These are phyloP conservation scores for Brettanomyces sp. DNA, from an alignment of 805 yeast species.

Conservation along the genomic window DNA sequence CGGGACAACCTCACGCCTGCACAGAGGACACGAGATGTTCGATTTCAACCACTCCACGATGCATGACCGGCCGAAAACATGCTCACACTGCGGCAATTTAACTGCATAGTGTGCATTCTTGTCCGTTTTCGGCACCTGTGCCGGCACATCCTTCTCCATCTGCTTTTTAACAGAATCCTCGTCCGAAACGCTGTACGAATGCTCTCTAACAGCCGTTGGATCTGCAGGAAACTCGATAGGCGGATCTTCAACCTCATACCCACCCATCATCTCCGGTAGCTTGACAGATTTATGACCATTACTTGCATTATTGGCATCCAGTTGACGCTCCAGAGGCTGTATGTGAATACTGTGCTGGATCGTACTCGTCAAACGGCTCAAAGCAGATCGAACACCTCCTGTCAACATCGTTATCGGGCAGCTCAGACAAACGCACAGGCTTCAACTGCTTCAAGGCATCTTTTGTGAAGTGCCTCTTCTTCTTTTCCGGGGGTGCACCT, in stretches of 20 bases:
- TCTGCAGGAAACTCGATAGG: slow-evolving; percentile 19
- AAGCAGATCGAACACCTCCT: slow-evolving; percentile 34
- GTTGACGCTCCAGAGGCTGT: background rate
- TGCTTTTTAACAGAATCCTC: slow-evolving; percentile 5
- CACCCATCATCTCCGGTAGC: slow-evolving; percentile 11
- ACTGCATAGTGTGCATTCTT: slow-evolving; percentile 49
- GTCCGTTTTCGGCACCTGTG: background rate
- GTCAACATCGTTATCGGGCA: slow-evolving; percentile 21
- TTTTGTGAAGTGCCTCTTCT: slow-evolving; percentile 19
- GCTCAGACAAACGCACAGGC: slow-evolving; percentile 16
- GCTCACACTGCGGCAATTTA: slow-evolving; percentile 66
- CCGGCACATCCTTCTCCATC: background rate
- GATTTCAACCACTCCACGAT: slow-evolving; percentile 67
- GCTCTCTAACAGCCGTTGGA: slow-evolving; percentile 16
- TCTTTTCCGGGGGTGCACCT: slow-evolving; percentile 4
- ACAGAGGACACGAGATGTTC: slow-evolving; percentile 73
- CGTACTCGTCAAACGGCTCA: slow-evolving; percentile 22
- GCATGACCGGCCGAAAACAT: slow-evolving; percentile 74
- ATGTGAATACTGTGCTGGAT: background rate
- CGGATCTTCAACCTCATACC: slow-evolving; percentile 18
- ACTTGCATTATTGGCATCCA: background rate
- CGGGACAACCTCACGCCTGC: slow-evolving; percentile 46
- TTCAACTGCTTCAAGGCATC: slow-evolving; percentile 24
- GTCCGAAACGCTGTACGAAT: slow-evolving; percentile 5
- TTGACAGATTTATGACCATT: background rate